phyloP scores from a whole-genome alignment of 345 rosid species.

The Turnera subulata region DNA sequence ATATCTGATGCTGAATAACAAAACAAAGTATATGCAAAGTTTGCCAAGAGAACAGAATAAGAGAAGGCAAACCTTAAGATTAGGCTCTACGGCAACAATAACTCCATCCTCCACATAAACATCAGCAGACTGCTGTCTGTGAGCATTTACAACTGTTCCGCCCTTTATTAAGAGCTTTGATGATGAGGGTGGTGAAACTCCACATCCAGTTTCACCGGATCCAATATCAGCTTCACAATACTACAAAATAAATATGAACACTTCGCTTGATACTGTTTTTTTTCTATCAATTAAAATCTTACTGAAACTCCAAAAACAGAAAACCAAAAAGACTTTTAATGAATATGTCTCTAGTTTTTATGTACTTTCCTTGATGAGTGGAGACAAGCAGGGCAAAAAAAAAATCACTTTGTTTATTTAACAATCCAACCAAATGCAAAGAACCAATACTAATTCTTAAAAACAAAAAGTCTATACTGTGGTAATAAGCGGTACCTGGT shows the following conservation, averaged over 20 bases:
- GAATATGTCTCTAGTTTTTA: too few relatives aligned
- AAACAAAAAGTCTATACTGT: too few relatives aligned
- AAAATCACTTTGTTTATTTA: too few relatives aligned
- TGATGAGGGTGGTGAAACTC: constrained; percentile 35
- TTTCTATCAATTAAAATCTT: not conserved
- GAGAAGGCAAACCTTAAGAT: constrained; percentile 39
- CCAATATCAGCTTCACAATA: constrained; percentile 54
- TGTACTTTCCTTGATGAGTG: too few relatives aligned
- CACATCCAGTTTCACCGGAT: constrained; percentile 41
- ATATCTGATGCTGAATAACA: not conserved
- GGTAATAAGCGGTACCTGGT: not conserved
- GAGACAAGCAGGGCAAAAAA: too few relatives aligned
- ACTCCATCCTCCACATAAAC: constrained; percentile 82
- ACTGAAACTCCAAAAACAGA: not conserved
- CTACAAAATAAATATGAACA: constrained; percentile 25
- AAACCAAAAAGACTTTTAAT: not conserved
- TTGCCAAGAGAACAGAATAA: too few relatives aligned
- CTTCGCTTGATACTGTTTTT: not conserved
- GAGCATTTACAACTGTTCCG: constrained; percentile 89
- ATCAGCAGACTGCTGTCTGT: constrained; percentile 75
- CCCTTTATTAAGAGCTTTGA: constrained; percentile 79
- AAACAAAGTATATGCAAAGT: not conserved
- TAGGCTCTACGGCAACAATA: constrained; percentile 62
- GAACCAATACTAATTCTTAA: too few relatives aligned
- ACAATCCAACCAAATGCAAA: too few relatives aligned